phyloP scores from a whole-genome alignment of 169 alveolate species.

The Plasmodium reichenowi region DNA sequence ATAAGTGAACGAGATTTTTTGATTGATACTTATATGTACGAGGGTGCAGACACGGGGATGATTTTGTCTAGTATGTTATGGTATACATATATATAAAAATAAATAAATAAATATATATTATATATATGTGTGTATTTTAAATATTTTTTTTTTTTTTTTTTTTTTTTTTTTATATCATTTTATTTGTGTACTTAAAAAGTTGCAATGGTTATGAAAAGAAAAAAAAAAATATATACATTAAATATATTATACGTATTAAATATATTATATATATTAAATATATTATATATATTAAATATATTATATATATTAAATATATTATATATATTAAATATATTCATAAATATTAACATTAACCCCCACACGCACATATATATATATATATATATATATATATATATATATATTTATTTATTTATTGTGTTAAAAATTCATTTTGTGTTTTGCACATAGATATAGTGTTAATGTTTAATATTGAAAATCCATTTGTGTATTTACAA shows the following conservation, averaged over 20 bases:
- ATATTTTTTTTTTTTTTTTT: not conserved
- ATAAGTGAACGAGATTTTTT: conserved; percentile 42
- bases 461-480: conserved; percentile 30
- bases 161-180: not conserved
- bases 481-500: conserved; percentile 35
- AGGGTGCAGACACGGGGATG: conserved; percentile 11
- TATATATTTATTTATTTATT: not conserved
- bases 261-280: not conserved
- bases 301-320: not conserved
- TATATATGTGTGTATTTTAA: not conserved
- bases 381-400: not conserved
- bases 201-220: not conserved
- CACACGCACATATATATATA: not conserved
- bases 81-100: conserved; percentile 51
- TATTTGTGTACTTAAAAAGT: too few species aligned
- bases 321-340: not conserved
- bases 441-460: not conserved
- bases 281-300: too few species aligned
- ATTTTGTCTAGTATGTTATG: conserved; percentile 40
- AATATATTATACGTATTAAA: not conserved
- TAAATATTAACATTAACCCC: not conserved
- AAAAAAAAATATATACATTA: not conserved
- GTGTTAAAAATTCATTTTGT: not conserved
- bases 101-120: not conserved
- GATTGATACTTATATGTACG: conserved; percentile 16